Base-by-base conservation (phyloP, 768 basidiomycete genomes). In the Pleurotus eryngii region DNA sequence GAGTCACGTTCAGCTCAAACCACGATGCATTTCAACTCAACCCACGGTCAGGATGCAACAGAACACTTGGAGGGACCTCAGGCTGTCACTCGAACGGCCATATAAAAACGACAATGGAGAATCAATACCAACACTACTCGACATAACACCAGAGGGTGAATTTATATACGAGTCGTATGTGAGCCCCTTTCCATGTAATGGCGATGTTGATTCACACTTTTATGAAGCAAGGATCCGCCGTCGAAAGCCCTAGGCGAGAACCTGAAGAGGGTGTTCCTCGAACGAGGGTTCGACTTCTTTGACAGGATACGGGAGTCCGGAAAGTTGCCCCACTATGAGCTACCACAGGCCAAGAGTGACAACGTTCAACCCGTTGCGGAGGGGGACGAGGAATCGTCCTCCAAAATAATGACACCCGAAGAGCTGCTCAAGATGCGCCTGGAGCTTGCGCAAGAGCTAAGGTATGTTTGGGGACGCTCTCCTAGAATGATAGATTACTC, bases 71-170 rank as follows among this genome's bases (percentile, higher is more conserved):
- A 85, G 81, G 65, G 78, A 78, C 60, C 73, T 86, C 38, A 85
- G 72, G 59, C 72, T 92, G 8, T 86, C 89, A 1, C 77, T 94
- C 30, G 91, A 94, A 66, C 76, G 84, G 39, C 90, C 89, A 0
- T 92, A 92, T 74, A 91, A 87, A 68, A 87, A 91, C 64, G 90
- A 93, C 61, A 70, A 79, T 38, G 90, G 88, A 6, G 74, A 81
- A 46, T 76, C 65, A 7, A 81, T 92, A 26, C 86, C 82, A 22
- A 74, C 76, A 4, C 71, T 93, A 26, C 71, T 80, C 24, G 90
- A 94, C 64, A 89, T 94, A 55, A 78, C 81, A 5, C 76, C 80
- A 22, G 85, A 90, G 43, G 89, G 90, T 39, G 78, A 84, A 60
- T 80, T 82, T 53, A 72, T 88, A 47, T 85, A 85, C 58, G 88